Conservation (phyloP, 2,329 filamentous ascomycete genomes). For the Aspergillus pseudonomiae region DNA sequence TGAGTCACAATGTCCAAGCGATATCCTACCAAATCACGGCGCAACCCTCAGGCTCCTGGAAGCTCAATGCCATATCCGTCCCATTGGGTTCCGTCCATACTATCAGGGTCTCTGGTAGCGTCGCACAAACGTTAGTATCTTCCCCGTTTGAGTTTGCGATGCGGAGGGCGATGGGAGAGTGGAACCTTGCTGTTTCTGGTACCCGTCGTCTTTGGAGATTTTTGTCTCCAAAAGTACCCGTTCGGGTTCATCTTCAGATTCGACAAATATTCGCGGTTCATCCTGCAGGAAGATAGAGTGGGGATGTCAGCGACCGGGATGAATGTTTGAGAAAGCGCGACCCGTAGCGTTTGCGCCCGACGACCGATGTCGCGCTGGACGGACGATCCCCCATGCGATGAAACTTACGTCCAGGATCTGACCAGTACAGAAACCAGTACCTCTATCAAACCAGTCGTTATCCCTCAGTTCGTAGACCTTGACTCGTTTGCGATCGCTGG, state of each 20-base stretch:
- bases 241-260: constrained; percentile 88
- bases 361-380: constrained; percentile 17
- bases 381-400: constrained; percentile 21
- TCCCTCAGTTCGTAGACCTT: constrained; percentile 99
- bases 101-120: constrained; percentile 80
- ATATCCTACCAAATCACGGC: constrained; percentile 76
- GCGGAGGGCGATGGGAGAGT: constrained; percentile 28
- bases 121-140: constrained; percentile 28
- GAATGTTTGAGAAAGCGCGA: constrained; percentile 18
- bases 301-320: constrained; percentile 16
- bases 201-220: constrained; percentile 91
- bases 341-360: constrained; percentile 23
- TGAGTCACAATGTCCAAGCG: constrained; percentile 28
- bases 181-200: constrained; percentile 95
- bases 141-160: constrained; percentile 10
- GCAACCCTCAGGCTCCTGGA: constrained; percentile 96
- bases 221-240: constrained; percentile 83
- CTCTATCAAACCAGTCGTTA: constrained; percentile 98
- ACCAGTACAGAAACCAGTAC: constrained; percentile 92
- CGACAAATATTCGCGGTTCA: constrained; percentile 84
- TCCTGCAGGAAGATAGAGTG: constrained; percentile 54
- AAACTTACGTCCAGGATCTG: constrained; percentile 69
- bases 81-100: constrained; percentile 94
- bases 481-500: constrained; percentile 67
- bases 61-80: constrained; percentile 96